These are phyloP conservation scores for Spizellomyces sp. DNA, from an alignment of 192 early-diverging fungal species.

Conservation along the genomic window DNA sequence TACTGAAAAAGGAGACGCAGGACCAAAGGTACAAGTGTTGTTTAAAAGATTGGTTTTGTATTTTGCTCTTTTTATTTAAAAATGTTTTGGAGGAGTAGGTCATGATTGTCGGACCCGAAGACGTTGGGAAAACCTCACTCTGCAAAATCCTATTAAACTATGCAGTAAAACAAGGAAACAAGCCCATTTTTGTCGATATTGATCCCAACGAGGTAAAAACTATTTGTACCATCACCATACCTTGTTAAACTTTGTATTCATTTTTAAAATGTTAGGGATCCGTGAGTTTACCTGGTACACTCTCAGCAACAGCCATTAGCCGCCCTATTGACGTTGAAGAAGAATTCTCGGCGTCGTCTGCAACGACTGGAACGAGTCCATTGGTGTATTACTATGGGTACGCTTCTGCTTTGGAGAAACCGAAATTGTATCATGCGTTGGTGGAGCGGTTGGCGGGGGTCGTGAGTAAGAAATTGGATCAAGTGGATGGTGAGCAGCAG, in stretches of 20 bases:
- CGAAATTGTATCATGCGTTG: slow-evolving; percentile 76
- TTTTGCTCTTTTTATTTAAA: background rate
- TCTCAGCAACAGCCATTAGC: slow-evolving; percentile 75
- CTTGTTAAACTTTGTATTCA: background rate
- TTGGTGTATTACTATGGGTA: slow-evolving; percentile 92
- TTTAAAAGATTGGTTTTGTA: background rate
- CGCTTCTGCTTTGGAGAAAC: slow-evolving; percentile 71
- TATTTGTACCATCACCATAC: background rate
- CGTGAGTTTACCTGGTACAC: slow-evolving; percentile 82
- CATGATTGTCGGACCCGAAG: slow-evolving; percentile 86
- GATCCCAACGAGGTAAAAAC: slow-evolving; percentile 73
- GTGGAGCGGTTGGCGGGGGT: slow-evolving; percentile 62
- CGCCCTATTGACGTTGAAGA: slow-evolving; percentile 86
- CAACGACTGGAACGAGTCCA: slow-evolving; percentile 72
- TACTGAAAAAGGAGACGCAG: slow-evolving; percentile 33
- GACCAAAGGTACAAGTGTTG: slow-evolving; percentile 34
- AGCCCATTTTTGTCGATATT: slow-evolving; percentile 82
- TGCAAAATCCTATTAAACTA: slow-evolving; percentile 89
- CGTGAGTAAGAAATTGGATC: slow-evolving; percentile 60
- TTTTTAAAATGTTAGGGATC: slow-evolving; percentile 54
- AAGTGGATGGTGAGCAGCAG: slow-evolving; percentile 31
- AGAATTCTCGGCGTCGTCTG: slow-evolving; percentile 71
- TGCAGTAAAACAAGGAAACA: slow-evolving; percentile 68
- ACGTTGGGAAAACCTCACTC: slow-evolving; percentile 91
- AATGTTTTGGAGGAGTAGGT: slow-evolving; percentile 52